Percentiles rank a stretch among this genome's conserved stretches.
phyloP scores from a whole-genome alignment of 2,329 filamentous ascomycete genomes.

The Clonostachys solani region DNA sequence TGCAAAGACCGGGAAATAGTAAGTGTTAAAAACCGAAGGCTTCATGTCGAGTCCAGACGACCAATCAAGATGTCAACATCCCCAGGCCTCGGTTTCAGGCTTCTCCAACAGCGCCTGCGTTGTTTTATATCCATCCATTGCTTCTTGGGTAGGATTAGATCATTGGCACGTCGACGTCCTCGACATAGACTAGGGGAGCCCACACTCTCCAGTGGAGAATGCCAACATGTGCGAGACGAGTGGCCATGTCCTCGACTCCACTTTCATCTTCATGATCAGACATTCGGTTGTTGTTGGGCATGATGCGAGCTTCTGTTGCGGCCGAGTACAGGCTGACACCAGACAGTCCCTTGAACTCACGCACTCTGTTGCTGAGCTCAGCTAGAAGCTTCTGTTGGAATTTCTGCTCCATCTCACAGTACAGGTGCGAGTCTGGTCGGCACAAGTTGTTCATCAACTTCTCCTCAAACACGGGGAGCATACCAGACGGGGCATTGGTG shows the following conservation, averaged over 20 bases:
- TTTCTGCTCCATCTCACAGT: constrained; percentile 41
- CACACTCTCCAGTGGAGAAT: constrained; percentile 90
- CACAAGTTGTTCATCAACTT: constrained; percentile 40
- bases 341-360: constrained; percentile 46
- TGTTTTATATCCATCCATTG: too few relatives aligned
- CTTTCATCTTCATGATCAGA: constrained; percentile 34
- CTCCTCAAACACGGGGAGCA: constrained; percentile 43
- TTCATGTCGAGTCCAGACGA: too few relatives aligned
- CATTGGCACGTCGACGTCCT: constrained; percentile 24
- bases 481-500: constrained; percentile 43
- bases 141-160: too few relatives aligned
- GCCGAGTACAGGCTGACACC: constrained; percentile 50
- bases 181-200: constrained; percentile 67
- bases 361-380: constrained; percentile 44
- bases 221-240: constrained; percentile 76
- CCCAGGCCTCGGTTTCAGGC: constrained; percentile 3
- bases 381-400: constrained; percentile 44
- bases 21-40: not conserved
- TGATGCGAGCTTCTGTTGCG: constrained; percentile 34
- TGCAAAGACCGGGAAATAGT: not conserved
- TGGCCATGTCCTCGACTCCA: constrained; percentile 64
- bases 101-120: too few relatives aligned
- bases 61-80: too few relatives aligned
- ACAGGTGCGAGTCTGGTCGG: constrained; percentile 35
- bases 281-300: constrained; percentile 20